Percentiles rank a stretch among this genome's conserved stretches.
Evolutionary conservation across 257 asterid genomes (phyloP).

Genomic region (Solanum habrochaites): DNA sequence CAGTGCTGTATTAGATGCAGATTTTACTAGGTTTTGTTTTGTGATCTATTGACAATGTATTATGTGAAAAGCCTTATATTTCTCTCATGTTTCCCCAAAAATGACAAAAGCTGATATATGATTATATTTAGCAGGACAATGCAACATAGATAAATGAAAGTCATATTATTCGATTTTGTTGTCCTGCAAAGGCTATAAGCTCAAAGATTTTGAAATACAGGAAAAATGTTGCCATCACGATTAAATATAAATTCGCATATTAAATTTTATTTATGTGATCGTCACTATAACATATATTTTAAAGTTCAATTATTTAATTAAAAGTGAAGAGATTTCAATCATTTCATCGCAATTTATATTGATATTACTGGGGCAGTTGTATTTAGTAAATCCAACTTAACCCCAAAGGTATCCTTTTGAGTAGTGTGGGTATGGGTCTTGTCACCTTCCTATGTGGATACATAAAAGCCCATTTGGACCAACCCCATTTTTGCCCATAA

Average conservation of each 20-base stretch:
- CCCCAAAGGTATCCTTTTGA: not conserved
- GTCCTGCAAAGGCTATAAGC: not conserved
- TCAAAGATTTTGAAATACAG: not conserved
- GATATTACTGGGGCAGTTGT: not conserved
- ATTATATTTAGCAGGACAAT: not conserved
- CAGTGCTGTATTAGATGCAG: not conserved
- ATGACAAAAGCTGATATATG: not conserved
- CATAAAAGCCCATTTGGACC: no score
- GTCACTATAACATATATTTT: no score
- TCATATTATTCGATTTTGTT: not conserved
- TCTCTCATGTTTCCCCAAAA: not conserved
- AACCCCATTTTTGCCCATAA: no score
- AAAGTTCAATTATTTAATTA: not conserved
- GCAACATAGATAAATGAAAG: not conserved
- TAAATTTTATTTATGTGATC: not conserved
- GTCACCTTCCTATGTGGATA: no score
- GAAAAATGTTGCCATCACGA: not conserved
- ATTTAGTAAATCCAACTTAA: not conserved
- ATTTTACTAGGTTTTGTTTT: not conserved
- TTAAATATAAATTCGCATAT: accelerated
- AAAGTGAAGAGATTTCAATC: not conserved
- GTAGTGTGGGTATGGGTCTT: no score
- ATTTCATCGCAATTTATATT: not conserved
- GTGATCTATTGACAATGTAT: not conserved
- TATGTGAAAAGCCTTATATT: not conserved